Base-by-base conservation (phyloP, 2,329 filamentous ascomycete genomes). In the Fusarium sp. region DNA sequence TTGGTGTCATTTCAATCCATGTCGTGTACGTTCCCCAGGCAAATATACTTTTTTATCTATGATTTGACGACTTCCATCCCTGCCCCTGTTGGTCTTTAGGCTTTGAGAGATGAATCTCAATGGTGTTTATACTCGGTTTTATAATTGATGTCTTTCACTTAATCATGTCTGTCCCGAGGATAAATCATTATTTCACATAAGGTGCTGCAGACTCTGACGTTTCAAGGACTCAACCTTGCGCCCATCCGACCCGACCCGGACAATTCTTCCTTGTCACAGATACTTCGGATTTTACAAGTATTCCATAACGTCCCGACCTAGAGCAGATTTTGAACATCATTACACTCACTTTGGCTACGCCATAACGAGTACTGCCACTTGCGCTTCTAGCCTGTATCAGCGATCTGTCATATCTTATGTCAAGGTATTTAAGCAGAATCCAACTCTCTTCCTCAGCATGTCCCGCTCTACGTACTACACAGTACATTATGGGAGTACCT, bases 11-110 rank as follows among this genome's bases (percentile, higher is more conserved):
- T 76, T 78, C 69, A 50, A 72, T 58, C 30, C 32, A 58, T 76
- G 75, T 73, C 66, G 71, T 78, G 74, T 76, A 78, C 68, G 75
- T 70, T 77, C 69, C 54, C 61, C 63, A 57, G 72, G 69, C 62
- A 67, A 77, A 77, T 77, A 74, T 61, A 78, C 47, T 72, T 75
- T 66, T 69, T 63, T 64, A 67, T 70, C 63, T 66, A 68, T 50
- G 69, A 61, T 60, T 54, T 57, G 51, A 72, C 41, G 62, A 66
- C 35, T 54, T 61, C 32, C 35, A 44, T 44, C 28, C 28, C 45
- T 36, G 42, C 38, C 51, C 17, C 22, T 39, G 24, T 17, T 38
- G 20, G 24, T 24, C 32, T 47, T 3, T 11, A 36, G 24, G 17
- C 28, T 47, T 39, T 35, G 28, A 36, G 30, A 57, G 20, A 14